Percentiles rank a stretch among this genome's conserved stretches.
Evolutionary conservation across 306 rosid species (phyloP).

Genomic region (Acacia acuminata): DNA sequence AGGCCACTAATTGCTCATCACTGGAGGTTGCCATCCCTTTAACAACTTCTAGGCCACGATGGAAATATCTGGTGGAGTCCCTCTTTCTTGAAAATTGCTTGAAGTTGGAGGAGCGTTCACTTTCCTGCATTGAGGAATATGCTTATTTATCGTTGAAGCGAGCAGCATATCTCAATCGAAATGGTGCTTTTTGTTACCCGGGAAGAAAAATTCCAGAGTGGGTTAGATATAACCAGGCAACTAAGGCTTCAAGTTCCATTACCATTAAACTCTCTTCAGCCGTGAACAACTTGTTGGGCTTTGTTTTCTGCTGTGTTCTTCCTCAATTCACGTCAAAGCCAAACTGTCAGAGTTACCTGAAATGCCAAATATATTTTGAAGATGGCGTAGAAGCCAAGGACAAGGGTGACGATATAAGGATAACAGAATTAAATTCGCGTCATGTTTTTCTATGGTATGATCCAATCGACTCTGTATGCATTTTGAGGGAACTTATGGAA

Average conservation of each 20-base stretch:
- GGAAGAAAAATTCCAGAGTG: slow-evolving; percentile 22
- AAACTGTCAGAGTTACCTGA: not conserved
- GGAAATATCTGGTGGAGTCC: no score
- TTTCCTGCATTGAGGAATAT: no score
- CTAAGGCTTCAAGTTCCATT: not conserved
- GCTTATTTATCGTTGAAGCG: slow-evolving; percentile 5
- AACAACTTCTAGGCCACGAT: no score
- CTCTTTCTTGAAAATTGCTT: no score
- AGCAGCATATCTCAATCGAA: not conserved
- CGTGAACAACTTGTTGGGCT: slow-evolving; percentile 1
- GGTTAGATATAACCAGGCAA: not conserved
- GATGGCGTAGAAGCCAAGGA: not conserved
- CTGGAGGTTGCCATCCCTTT: no score
- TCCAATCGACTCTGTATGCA: not conserved
- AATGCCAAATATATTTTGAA: slow-evolving; percentile 1
- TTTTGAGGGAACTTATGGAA: not conserved
- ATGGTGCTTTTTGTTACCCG: slow-evolving; percentile 21
- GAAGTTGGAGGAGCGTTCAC: no score
- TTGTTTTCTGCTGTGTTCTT: slow-evolving; percentile 26
- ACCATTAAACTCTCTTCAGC: slow-evolving; percentile 2
- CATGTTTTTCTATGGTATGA: slow-evolving; percentile 32
- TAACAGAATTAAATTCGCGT: slow-evolving; percentile 4
- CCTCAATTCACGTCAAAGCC: not conserved
- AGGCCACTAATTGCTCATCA: no score
- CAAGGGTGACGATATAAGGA: not conserved